Percentiles rank a stretch among this genome's conserved stretches.
These are phyloP conservation scores for Setaria italica DNA, from an alignment of 202 grass and related monocot species.

Conservation along the genomic window DNA sequence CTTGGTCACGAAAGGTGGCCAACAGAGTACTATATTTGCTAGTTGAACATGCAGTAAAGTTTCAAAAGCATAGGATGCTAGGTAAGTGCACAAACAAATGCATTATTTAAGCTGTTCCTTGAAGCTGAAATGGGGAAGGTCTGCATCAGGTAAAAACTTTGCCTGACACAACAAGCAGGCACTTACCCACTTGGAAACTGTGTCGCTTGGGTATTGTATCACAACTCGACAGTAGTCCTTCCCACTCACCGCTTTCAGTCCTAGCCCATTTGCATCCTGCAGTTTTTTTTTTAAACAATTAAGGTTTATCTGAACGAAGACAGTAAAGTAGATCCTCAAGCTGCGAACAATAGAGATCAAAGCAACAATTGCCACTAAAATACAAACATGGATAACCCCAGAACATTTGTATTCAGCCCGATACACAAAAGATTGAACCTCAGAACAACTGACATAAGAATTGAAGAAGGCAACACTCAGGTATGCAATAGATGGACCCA, in stretches of 20 bases:
- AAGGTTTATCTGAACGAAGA: neutral
- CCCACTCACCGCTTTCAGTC: conserved; percentile 60
- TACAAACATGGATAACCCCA: neutral
- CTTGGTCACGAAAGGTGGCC: neutral
- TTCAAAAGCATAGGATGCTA: conserved; percentile 3
- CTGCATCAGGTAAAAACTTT: neutral
- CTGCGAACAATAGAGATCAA: neutral
- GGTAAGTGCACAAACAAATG: neutral
- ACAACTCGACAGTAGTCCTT: conserved; percentile 79
- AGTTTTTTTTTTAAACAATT: conserved; percentile 23
- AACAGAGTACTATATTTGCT: neutral
- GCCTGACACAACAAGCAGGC: neutral
- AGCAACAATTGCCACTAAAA: neutral
- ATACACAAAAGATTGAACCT: neutral
- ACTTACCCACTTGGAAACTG: conserved; percentile 85
- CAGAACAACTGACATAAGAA: conserved; percentile 7
- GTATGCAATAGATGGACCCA: neutral
- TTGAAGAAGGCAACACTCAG: neutral
- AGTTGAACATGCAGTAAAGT: neutral
- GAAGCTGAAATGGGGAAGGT: neutral
- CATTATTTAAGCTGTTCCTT: neutral
- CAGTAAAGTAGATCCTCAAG: neutral
- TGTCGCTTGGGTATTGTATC: conserved; percentile 81
- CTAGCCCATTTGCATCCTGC: conserved; percentile 93
- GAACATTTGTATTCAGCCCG: neutral